A percentile compares a stretch with the other conserved stretches of the same genome.
Evolutionary conservation across 805 yeast species (phyloP).

Genomic region (Myxozyma sirexii): DNA sequence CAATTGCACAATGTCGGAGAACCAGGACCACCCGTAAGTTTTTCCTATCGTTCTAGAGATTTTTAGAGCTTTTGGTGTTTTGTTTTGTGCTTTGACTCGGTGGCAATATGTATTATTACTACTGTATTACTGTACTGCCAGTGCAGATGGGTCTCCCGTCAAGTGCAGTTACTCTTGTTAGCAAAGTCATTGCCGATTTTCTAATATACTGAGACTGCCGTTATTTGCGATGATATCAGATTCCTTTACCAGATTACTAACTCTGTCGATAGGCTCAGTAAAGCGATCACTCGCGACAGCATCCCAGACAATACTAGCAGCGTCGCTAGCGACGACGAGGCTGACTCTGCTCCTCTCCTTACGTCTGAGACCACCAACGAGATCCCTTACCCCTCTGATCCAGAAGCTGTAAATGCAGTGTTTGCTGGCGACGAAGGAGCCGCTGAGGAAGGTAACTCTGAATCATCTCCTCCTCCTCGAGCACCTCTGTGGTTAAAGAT

Average conservation of each 20-base stretch:
- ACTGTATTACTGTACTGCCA: too few relatives aligned
- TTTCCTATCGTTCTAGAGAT: not conserved
- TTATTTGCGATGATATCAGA: too few relatives aligned
- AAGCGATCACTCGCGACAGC: slow-evolving; percentile 16
- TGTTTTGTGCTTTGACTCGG: too few relatives aligned
- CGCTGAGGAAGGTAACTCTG: slow-evolving; percentile 20
- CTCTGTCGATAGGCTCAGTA: not conserved
- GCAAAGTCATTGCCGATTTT: too few relatives aligned
- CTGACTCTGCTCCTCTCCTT: slow-evolving; percentile 30
- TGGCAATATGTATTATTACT: too few relatives aligned
- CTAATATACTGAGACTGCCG: too few relatives aligned
- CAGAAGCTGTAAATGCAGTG: slow-evolving; percentile 25
- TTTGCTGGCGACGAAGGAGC: slow-evolving; percentile 27
- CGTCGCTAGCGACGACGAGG: slow-evolving; percentile 32
- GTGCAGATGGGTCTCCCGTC: too few relatives aligned
- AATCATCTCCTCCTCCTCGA: not conserved
- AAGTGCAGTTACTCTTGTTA: too few relatives aligned
- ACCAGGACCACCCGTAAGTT: slow-evolving; percentile 14
- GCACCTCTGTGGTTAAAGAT: slow-evolving; percentile 21
- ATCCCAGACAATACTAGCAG: slow-evolving; percentile 26
- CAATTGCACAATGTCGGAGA: not conserved
- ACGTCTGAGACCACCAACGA: slow-evolving; percentile 26
- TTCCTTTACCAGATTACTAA: too few relatives aligned
- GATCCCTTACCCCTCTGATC: slow-evolving; percentile 26
- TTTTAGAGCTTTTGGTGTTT: too few relatives aligned